Conservation (phyloP, 1,139 yeast species). For the Sugiyamaella pinicola region DNA sequence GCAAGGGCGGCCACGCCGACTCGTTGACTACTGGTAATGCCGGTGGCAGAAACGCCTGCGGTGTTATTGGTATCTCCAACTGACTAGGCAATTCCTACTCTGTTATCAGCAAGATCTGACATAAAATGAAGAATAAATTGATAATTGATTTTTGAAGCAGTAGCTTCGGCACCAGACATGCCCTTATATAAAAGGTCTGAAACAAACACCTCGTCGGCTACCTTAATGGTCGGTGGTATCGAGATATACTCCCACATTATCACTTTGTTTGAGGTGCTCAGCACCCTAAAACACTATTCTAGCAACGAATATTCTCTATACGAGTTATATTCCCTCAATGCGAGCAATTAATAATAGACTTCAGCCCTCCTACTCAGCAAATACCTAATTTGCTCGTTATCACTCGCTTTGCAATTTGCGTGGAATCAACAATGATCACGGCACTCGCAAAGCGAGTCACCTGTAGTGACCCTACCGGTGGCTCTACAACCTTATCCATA, state of each 20-base stretch:
- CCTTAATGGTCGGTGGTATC: background rate
- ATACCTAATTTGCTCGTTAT: background rate
- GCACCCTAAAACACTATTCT: background rate
- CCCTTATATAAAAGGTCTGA: background rate
- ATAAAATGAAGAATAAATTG: too few relatives aligned
- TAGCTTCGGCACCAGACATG: too few relatives aligned
- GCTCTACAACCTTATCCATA: too few relatives aligned
- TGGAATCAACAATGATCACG: too few relatives aligned
- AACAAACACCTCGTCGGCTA: background rate
- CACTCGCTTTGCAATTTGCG: background rate
- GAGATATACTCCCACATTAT: background rate
- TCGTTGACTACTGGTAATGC: slow-evolving; percentile 98
- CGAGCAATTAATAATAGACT: background rate
- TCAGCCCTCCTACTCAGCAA: background rate
- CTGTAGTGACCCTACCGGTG: too few relatives aligned
- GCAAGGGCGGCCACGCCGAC: slow-evolving; percentile 93
- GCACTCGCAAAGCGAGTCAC: too few relatives aligned
- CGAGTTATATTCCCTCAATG: background rate
- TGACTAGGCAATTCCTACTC: slow-evolving; percentile 21
- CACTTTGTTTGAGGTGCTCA: background rate
- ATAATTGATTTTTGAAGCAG: too few relatives aligned
- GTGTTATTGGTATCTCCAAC: slow-evolving; percentile 75
- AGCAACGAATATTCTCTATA: background rate
- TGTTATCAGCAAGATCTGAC: slow-evolving; percentile 3
- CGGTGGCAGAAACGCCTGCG: slow-evolving; percentile 98